Evolutionary conservation across 2,329 filamentous ascomycete species (phyloP).

Genomic region (Exophiala viscosa): DNA sequence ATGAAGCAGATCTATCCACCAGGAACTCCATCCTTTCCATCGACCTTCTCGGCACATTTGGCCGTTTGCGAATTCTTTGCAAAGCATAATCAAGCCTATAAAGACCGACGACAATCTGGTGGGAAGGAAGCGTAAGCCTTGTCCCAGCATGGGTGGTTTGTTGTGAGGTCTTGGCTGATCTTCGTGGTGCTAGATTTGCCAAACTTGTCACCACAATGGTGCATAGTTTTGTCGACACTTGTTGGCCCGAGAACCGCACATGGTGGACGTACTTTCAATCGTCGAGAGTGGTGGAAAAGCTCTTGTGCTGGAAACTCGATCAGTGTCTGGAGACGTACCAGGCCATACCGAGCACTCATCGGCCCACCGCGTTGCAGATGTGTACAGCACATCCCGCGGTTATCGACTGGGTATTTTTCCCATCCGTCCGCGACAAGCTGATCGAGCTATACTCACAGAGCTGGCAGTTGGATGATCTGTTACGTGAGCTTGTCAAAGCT

Average conservation of each 20-base stretch:
- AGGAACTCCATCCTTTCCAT: conserved; percentile 1
- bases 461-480: conserved; percentile 4
- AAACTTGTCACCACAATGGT: conserved; percentile 8
- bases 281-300: conserved; percentile 1
- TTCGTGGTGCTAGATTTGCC: not conserved
- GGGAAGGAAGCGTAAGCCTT: conserved; percentile 4
- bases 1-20: not conserved
- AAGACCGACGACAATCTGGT: not conserved
- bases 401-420: conserved; percentile 9
- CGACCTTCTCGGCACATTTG: conserved; percentile 5
- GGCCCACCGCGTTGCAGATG: conserved; percentile 4
- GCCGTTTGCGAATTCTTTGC: conserved; percentile 8
- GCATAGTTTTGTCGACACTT: conserved; percentile 8
- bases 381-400: conserved; percentile 1
- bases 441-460: conserved; percentile 6
- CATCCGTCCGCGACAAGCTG: conserved; percentile 4
- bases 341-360: not conserved
- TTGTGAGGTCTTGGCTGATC: not conserved
- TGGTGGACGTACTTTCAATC: conserved; percentile 8
- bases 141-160: not conserved
- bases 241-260: conserved; percentile 5
- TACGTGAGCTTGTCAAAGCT: conserved; percentile 1
- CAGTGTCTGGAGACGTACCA: conserved; percentile 2
- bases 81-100: conserved; percentile 7
- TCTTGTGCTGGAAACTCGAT: conserved; percentile 3